Conservation (phyloP, 2,329 filamentous ascomycete genomes). For the Trichoderma oligosporum region DNA sequence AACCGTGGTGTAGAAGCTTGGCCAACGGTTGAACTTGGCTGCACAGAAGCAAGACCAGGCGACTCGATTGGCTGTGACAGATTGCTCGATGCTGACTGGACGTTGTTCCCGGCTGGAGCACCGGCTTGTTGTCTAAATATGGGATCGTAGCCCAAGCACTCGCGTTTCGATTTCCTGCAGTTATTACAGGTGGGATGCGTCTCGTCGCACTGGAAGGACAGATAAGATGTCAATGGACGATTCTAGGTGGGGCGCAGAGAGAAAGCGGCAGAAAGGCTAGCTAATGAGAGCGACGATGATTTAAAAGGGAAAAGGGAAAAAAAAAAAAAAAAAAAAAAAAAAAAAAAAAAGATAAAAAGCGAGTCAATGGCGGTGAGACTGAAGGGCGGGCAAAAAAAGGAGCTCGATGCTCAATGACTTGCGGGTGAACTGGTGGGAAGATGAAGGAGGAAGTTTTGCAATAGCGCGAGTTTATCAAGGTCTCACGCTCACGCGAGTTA, state of each 20-base stretch:
- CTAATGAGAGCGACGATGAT: neutral
- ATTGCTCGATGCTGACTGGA: conserved; percentile 33
- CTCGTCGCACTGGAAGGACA: conserved; percentile 78
- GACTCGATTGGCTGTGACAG: conserved; percentile 36
- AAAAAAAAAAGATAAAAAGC: neutral
- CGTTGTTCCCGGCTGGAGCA: conserved; percentile 66
- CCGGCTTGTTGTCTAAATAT: conserved; percentile 74
- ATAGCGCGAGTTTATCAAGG: neutral
- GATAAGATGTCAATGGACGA: conserved; percentile 28
- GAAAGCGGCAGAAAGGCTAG: neutral
- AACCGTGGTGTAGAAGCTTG: conserved; percentile 27
- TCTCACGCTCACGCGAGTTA: conserved; percentile 6
- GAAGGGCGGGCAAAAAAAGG: neutral
- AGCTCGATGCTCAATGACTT: neutral
- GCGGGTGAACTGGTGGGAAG: neutral
- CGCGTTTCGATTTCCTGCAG: conserved; percentile 83
- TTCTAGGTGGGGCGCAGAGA: conserved; percentile 15
- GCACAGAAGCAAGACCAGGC: conserved; percentile 26
- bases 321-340: no score
- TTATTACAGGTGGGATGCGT: conserved; percentile 87
- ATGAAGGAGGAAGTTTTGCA: conserved; percentile 1
- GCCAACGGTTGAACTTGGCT: conserved; percentile 22
- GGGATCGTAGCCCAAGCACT: conserved; percentile 81
- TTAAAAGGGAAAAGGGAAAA: neutral
- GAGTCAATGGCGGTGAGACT: conserved; percentile 15